Percentiles rank a stretch among this genome's conserved stretches.
Evolutionary conservation across 1,139 yeast species (phyloP).

Genomic region (Debaryomycetaceae sp.): DNA sequence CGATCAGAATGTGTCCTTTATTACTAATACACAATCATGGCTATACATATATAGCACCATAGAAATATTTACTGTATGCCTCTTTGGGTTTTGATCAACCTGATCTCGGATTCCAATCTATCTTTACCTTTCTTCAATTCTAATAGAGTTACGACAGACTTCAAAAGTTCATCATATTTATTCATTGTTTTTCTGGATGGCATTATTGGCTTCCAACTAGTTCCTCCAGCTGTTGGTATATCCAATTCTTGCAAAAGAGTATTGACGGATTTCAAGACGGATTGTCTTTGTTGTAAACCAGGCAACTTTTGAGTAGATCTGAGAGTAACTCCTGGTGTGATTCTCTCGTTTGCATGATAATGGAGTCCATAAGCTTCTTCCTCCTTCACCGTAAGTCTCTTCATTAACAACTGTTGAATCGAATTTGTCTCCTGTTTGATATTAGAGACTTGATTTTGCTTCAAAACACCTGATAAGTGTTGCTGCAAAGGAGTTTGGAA

Average conservation of each 20-base stretch:
- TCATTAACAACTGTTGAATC: slow-evolving; percentile 44
- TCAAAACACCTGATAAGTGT: slow-evolving; percentile 35
- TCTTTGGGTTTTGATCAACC: slow-evolving; percentile 52
- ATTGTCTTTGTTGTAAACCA: slow-evolving; percentile 47
- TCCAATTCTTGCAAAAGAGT: slow-evolving; percentile 77
- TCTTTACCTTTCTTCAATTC: slow-evolving; percentile 88
- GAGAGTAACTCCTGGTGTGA: slow-evolving; percentile 74
- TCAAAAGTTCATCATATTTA: slow-evolving; percentile 73
- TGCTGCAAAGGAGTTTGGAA: slow-evolving; percentile 53
- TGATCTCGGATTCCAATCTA: slow-evolving; percentile 77
- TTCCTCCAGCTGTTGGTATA: slow-evolving; percentile 57
- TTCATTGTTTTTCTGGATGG: slow-evolving; percentile 81
- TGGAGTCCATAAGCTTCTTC: slow-evolving; percentile 83
- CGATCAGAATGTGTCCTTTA: no score
- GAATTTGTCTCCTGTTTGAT: slow-evolving; percentile 35
- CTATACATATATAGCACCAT: background rate
- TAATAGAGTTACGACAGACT: slow-evolving; percentile 66
- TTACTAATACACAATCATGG: background rate
- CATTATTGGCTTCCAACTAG: slow-evolving; percentile 71
- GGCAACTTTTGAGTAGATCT: slow-evolving; percentile 61
- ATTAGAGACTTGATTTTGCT: slow-evolving; percentile 30
- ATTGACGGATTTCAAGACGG: slow-evolving; percentile 73
- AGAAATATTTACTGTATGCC: slow-evolving; percentile 22
- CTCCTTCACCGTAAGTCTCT: slow-evolving; percentile 69
- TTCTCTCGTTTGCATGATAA: slow-evolving; percentile 70